These are phyloP conservation scores for Tieghemostelium lacteum DNA, from an alignment of 78 protist species.

Conservation along the genomic window DNA sequence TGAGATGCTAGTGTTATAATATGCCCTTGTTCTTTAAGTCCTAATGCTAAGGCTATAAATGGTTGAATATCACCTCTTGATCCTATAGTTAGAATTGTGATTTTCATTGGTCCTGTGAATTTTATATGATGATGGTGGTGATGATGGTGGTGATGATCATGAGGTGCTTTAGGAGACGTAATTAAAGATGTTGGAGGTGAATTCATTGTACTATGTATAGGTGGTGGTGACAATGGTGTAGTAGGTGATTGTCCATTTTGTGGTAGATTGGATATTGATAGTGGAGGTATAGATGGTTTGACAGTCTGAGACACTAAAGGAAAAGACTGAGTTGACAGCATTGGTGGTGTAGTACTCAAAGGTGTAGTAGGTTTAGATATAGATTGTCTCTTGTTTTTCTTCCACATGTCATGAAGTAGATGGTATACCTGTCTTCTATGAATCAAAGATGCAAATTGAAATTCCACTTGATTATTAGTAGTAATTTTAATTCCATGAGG, in stretches of 20 bases:
- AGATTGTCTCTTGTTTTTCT: background rate
- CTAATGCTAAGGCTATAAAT: slow-evolving; percentile 67
- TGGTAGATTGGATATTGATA: slow-evolving; percentile 11
- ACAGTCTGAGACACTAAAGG: background rate
- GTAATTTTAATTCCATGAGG: slow-evolving; percentile 63
- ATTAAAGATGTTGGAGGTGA: background rate
- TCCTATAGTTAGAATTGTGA: slow-evolving; percentile 69
- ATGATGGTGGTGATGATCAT: background rate
- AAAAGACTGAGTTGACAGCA: background rate
- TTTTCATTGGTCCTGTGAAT: slow-evolving; percentile 6
- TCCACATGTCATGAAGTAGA: slow-evolving; percentile 15
- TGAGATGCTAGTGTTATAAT: slow-evolving; percentile 61
- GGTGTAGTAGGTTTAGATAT: background rate
- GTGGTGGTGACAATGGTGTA: background rate
- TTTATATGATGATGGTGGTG: background rate
- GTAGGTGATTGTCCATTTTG: background rate
- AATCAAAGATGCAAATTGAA: slow-evolving; percentile 57
- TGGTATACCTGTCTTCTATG: slow-evolving; percentile 32
- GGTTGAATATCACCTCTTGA: slow-evolving; percentile 85
- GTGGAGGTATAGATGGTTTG: background rate
- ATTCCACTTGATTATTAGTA: slow-evolving; percentile 29
- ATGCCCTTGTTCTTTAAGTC: slow-evolving; percentile 56
- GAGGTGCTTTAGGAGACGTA: background rate
- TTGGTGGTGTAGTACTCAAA: background rate
- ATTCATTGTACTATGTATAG: background rate